A percentile compares a stretch with the other conserved stretches of the same genome.
These are phyloP conservation scores for Millerozyma miso DNA, from an alignment of 805 yeast species.

Conservation along the genomic window DNA sequence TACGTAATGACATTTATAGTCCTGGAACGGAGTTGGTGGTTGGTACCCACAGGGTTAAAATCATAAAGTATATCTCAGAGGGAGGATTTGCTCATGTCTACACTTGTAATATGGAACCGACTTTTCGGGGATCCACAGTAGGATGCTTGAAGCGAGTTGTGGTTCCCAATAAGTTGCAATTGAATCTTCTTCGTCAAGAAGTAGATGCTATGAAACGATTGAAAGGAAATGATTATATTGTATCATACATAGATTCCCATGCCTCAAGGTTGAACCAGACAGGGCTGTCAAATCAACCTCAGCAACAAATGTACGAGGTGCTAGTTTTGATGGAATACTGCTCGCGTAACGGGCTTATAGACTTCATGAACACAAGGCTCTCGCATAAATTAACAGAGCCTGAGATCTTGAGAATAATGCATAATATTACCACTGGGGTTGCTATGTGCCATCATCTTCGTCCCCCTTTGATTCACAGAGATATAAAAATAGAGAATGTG, in stretches of 20 bases:
- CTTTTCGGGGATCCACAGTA: slow-evolving; percentile 44
- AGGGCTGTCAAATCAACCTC: slow-evolving; percentile 5
- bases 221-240: slow-evolving; percentile 73
- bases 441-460: slow-evolving; percentile 70
- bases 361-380: slow-evolving; percentile 71
- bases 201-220: slow-evolving; percentile 96
- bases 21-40: slow-evolving; percentile 80
- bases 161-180: slow-evolving; percentile 83
- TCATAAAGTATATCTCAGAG: slow-evolving; percentile 70
- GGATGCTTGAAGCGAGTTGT: slow-evolving; percentile 94
- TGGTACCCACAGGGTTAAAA: slow-evolving; percentile 72
- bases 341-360: slow-evolving; percentile 68
- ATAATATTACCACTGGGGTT: slow-evolving; percentile 67
- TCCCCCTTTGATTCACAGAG: slow-evolving; percentile 75
- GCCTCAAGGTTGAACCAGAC: slow-evolving; percentile 60
- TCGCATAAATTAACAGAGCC: slow-evolving; percentile 62
- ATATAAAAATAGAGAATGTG: slow-evolving; percentile 80
- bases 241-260: slow-evolving; percentile 90
- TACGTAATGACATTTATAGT: slow-evolving; percentile 44
- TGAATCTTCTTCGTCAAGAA: slow-evolving; percentile 83
- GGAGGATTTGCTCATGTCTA: slow-evolving; percentile 98
- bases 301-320: slow-evolving; percentile 64
- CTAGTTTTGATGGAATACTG: slow-evolving; percentile 79
- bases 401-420: slow-evolving; percentile 66
- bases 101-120: slow-evolving; percentile 60